Evolutionary conservation across 495 filamentous ascomycete genomes (phyloP).

Genomic region (Penicillium silybi): DNA sequence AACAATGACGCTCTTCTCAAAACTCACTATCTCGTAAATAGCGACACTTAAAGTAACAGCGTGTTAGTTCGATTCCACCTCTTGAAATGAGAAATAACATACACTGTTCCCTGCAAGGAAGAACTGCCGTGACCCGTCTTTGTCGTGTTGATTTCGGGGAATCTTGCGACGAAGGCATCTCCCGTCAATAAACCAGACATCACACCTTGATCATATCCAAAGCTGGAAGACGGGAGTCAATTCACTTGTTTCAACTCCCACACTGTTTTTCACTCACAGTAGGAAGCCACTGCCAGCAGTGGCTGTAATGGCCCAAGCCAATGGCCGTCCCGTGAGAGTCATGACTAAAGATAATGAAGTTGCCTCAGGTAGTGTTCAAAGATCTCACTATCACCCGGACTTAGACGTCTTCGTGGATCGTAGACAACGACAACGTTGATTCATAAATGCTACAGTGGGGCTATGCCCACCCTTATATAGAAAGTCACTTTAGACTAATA

Average conservation of each 20-base stretch:
- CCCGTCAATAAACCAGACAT: slow-evolving; percentile 37
- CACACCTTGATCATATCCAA: slow-evolving; percentile 45
- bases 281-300: slow-evolving; percentile 40
- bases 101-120: slow-evolving; percentile 35
- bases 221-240: slow-evolving; percentile 10
- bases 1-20: background rate
- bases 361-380: no score
- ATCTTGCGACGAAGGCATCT: slow-evolving; percentile 27
- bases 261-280: slow-evolving; percentile 18
- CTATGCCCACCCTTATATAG: slow-evolving; percentile 10
- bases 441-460: slow-evolving; percentile 2
- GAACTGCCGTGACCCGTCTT: slow-evolving; percentile 28
- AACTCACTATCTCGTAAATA: slow-evolving; percentile 36
- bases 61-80: background rate
- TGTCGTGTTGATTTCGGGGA: slow-evolving; percentile 35
- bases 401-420: no score
- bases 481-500: background rate
- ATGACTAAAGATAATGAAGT: no score
- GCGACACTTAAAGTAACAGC: slow-evolving; percentile 19
- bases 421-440: background rate
- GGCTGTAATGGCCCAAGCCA: slow-evolving; percentile 35
- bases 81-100: slow-evolving; percentile 1
- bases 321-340: slow-evolving; percentile 23
- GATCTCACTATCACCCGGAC: no score
- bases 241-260: no score